These are phyloP conservation scores for Tausonia pullulans DNA, from an alignment of 1,284 basidiomycete species.

Conservation along the genomic window DNA sequence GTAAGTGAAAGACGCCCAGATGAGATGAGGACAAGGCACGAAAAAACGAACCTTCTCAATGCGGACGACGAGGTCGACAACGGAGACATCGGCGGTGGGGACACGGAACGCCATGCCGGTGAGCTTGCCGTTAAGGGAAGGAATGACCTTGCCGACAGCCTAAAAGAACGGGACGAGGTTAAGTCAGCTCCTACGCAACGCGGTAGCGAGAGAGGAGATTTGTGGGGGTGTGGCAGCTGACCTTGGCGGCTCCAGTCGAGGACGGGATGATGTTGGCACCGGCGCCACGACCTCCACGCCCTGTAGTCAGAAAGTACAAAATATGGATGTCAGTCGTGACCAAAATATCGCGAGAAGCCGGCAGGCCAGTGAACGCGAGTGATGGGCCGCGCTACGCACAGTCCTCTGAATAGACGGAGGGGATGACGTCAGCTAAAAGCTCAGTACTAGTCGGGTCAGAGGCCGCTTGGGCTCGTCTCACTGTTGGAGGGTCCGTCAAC, in stretches of 20 bases:
- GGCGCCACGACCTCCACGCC: conserved; percentile 83
- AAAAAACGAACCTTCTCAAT: conserved; percentile 55
- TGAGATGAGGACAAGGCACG: no score
- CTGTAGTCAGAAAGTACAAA: no score
- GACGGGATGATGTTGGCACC: conserved; percentile 99
- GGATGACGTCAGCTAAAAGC: background rate
- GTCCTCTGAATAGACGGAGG: conserved; percentile 38
- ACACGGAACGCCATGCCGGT: conserved; percentile 95
- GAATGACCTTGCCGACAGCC: conserved; percentile 99
- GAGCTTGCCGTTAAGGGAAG: conserved; percentile 91
- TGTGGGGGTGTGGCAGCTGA: conserved; percentile 15
- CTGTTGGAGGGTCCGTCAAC: conserved; percentile 93
- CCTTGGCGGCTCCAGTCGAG: conserved; percentile 95
- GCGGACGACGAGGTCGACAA: conserved; percentile 93
- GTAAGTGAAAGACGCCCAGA: no score
- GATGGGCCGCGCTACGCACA: conserved; percentile 12
- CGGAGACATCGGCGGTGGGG: conserved; percentile 92
- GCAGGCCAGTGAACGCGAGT: no score
- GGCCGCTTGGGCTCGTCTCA: conserved; percentile 13
- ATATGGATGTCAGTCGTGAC: conserved; percentile 23
- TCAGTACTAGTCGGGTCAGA: background rate
- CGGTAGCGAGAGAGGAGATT: background rate
- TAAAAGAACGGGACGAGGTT: conserved; percentile 1
- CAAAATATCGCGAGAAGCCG: no score
- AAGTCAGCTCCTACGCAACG: background rate